Conservation (phyloP, 192 early-diverging fungal genomes). For the Podila clonocystis region DNA sequence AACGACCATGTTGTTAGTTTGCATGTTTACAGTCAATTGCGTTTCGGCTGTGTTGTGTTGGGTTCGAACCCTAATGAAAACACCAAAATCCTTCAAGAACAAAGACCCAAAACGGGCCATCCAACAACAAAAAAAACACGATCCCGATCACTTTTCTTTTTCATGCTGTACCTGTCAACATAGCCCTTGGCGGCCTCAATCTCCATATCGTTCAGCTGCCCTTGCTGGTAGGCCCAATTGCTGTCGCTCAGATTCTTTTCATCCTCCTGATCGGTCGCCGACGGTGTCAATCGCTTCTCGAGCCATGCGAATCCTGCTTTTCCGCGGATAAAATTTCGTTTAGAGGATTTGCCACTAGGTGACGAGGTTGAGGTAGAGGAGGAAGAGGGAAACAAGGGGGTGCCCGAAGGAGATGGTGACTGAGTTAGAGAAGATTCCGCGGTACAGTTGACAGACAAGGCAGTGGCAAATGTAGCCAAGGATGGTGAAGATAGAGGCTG, state of each 20-base stretch:
- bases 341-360: not conserved
- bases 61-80: too few relatives aligned
- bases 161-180: constrained; percentile 17
- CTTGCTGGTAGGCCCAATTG: constrained; percentile 15
- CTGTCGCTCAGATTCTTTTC: constrained; percentile 6
- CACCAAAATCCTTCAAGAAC: too few relatives aligned
- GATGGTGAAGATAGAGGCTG: too few relatives aligned
- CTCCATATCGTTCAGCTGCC: constrained; percentile 28
- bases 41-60: not conserved
- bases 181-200: constrained; percentile 40
- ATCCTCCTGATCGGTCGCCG: constrained; percentile 2
- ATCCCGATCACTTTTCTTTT: too few relatives aligned
- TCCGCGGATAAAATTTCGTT: constrained; percentile 33
- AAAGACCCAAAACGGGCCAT: not conserved
- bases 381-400: not conserved
- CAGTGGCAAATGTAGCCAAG: too few relatives aligned
- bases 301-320: constrained; percentile 42
- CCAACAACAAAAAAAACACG: too few relatives aligned
- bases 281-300: constrained; percentile 17
- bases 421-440: not conserved
- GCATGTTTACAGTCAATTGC: not conserved
- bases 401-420: not conserved
- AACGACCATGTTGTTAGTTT: too few relatives aligned
- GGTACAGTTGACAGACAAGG: too few relatives aligned
- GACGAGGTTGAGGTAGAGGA: not conserved